Base-by-base conservation (phyloP, 345 rosid species). In the Combretum micranthum region DNA sequence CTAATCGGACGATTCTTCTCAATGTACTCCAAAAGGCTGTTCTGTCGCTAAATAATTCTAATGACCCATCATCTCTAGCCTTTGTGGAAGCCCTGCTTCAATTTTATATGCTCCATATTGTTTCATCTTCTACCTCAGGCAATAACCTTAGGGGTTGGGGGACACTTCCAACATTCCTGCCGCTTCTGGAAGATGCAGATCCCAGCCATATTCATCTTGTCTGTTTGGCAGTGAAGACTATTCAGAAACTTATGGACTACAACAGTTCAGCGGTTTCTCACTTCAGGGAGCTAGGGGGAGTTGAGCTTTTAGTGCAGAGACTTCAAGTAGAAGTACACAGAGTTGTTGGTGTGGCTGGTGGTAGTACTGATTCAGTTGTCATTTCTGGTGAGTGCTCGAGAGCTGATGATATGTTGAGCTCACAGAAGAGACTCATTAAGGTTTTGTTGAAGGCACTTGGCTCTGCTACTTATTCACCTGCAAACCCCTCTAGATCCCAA, bases 21-120 rank as follows among this genome's bases (percentile, higher is more conserved):
- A 92, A 86, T 70, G 96, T 92, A 70, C 98, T 92, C 68, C 98
- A 92, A 75, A 92, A 81, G 75, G 95, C 96, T 16, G 85, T 92
- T 67, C 70, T 80, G 39, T 84, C 95, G 39, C 67, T 92, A 75
- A 92, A 84, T 65, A 74, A 63, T 64, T 83, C 98, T 50, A 83
- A 65, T 64, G 98, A 92, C 64, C 93, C 84, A 44, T 77, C 98
- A 50, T 86, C 93, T 50, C 80, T 92, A 67, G 79, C 95, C 53
- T 92, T 92, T 80, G 84, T 86, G 55, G 96, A 92, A 76, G 96
- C 98, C 37, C 87, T 92, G 60, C 93, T 92, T 64, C 89, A 88
- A 69, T 92, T 92, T 72, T 92, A 92, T 81, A 69, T 88, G 76
- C 96, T 92, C 53, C 96, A 92, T 70, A 84, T 92, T 63, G 88